phyloP scores from a whole-genome alignment of 2,329 filamentous ascomycete species.

The Aureobasidium sp. region DNA sequence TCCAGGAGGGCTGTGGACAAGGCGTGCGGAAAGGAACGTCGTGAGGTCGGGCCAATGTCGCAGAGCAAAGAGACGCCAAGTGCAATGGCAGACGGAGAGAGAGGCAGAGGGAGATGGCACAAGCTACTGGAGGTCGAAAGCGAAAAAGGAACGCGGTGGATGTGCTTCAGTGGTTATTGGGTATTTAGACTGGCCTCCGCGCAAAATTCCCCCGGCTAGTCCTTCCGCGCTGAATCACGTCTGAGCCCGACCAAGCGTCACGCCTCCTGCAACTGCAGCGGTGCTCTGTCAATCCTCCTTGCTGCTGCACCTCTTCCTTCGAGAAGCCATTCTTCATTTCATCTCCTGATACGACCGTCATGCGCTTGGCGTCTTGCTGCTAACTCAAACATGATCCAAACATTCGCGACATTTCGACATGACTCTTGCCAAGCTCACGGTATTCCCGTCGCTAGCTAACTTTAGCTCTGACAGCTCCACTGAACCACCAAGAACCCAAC shows the following conservation, averaged over 20 bases:
- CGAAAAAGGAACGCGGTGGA: background rate
- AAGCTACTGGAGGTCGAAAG: conserved; percentile 5
- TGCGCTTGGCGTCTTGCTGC: background rate
- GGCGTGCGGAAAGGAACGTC: conserved; percentile 1
- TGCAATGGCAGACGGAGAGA: background rate
- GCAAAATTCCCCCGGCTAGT: conserved; percentile 5
- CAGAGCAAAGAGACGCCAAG: background rate
- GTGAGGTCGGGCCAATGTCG: background rate
- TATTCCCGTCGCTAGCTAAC: conserved; percentile 4
- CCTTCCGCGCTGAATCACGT: too few species aligned
- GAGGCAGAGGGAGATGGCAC: background rate
- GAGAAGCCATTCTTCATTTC: conserved; percentile 3
- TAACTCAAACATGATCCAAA: background rate
- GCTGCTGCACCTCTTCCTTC: background rate
- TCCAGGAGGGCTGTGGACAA: background rate
- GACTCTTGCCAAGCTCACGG: background rate
- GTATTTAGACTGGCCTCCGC: background rate
- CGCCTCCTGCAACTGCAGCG: too few species aligned
- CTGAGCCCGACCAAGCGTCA: conserved; percentile 3
- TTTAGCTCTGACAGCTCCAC: conserved; percentile 12
- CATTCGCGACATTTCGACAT: background rate
- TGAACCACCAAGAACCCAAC: background rate
- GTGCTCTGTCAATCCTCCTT: too few species aligned
- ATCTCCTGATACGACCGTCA: conserved; percentile 5
- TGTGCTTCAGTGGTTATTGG: too few species aligned